Evolutionary conservation across 108 stramenopile genomes (phyloP).

Genomic region (Nitzschia palea): DNA sequence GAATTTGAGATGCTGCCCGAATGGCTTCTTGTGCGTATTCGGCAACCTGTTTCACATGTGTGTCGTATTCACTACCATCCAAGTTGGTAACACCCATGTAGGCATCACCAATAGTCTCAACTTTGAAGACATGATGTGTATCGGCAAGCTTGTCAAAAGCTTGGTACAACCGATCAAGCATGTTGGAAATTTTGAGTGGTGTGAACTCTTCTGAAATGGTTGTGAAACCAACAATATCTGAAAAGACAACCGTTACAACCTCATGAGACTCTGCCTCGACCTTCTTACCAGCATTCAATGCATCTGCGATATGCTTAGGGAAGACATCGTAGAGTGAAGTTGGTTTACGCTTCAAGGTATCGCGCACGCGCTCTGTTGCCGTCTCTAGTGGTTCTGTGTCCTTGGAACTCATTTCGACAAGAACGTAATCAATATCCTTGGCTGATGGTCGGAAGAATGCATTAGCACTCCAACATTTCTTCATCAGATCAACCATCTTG

Average conservation of each 20-base stretch:
- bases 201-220: conserved; percentile 32
- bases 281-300: conserved; percentile 38
- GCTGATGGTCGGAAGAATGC: conserved; percentile 21
- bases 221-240: conserved; percentile 63
- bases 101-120: conserved; percentile 61
- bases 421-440: conserved; percentile 9
- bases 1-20: conserved; percentile 36
- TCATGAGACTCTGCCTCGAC: conserved; percentile 32
- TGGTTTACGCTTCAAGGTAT: not conserved
- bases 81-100: conserved; percentile 33
- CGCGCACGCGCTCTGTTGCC: not conserved
- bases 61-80: conserved; percentile 34
- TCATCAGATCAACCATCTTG: conserved; percentile 15
- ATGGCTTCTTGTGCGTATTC: conserved; percentile 52
- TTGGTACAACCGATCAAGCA: conserved; percentile 52
- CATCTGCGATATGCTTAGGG: conserved; percentile 53
- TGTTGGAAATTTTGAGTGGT: conserved; percentile 39
- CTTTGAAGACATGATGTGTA: conserved; percentile 56
- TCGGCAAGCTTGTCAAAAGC: conserved; percentile 48
- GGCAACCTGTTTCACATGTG: conserved; percentile 59
- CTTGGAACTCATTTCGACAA: not conserved
- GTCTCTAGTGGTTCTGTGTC: not conserved
- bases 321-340: conserved; percentile 30
- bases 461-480: conserved; percentile 13
- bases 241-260: conserved; percentile 43